Percentiles rank a stretch among this genome's conserved stretches.
phyloP scores from a whole-genome alignment of 306 rosid genomes.

The Fragaria ananassa region DNA sequence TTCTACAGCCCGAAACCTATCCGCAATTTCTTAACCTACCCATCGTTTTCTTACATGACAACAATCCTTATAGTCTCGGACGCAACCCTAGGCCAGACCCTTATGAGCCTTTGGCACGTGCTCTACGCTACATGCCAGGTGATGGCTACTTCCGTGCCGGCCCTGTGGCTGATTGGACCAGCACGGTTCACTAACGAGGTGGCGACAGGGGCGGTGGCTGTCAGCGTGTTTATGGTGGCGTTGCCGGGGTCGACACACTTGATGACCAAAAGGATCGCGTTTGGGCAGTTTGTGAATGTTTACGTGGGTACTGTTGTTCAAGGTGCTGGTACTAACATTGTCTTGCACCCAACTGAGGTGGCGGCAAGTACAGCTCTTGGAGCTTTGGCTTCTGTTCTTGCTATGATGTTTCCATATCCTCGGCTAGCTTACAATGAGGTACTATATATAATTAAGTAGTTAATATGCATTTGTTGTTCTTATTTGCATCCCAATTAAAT shows the following conservation, averaged over 20 bases:
- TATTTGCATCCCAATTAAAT: background rate
- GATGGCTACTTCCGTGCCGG: conserved; percentile 30
- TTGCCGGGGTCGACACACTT: conserved; percentile 53
- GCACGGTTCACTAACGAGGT: conserved; percentile 15
- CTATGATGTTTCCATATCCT: conserved; percentile 66
- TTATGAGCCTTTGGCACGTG: conserved; percentile 56
- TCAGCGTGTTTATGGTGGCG: conserved; percentile 49
- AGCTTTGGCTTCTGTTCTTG: conserved; percentile 63
- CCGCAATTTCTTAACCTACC: conserved; percentile 39
- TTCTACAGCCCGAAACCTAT: conserved; percentile 46
- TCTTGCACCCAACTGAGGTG: conserved; percentile 48
- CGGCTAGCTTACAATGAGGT: conserved; percentile 48
- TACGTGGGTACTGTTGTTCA: conserved; percentile 52
- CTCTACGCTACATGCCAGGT: conserved; percentile 44
- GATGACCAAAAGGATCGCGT: conserved; percentile 63
- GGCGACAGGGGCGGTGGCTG: conserved; percentile 40
- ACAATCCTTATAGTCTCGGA: conserved; percentile 56
- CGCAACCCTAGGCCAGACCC: conserved; percentile 62
- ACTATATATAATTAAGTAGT: conserved; percentile 15
- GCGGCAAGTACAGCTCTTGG: conserved; percentile 62
- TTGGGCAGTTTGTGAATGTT: conserved; percentile 68
- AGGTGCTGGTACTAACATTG: conserved; percentile 35
- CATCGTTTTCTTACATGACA: conserved; percentile 60
- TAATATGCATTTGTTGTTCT: background rate
- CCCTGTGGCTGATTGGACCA: conserved; percentile 51